phyloP scores from a whole-genome alignment of 2,329 filamentous ascomycete genomes.

The Pleomassaria siparia region DNA sequence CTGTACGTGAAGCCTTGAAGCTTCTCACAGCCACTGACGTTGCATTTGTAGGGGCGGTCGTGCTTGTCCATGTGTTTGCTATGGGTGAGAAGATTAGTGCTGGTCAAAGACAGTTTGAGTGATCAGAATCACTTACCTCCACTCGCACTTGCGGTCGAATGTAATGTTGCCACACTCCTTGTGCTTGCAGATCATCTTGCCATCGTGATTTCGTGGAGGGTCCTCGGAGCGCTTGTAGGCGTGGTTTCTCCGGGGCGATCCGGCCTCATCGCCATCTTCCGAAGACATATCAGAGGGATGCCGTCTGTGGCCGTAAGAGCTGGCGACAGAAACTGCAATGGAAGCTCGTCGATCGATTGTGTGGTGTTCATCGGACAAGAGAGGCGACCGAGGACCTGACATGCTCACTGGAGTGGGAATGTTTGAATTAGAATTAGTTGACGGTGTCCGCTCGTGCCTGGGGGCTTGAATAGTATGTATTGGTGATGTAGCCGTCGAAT shows the following conservation, averaged over 20 bases:
- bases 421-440: constrained; percentile 29
- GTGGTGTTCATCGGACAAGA: constrained; percentile 25
- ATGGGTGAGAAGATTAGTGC: constrained; percentile 17
- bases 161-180: constrained; percentile 68
- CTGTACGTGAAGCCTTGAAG: constrained; percentile 94
- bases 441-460: constrained; percentile 36
- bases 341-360: constrained; percentile 21
- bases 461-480: constrained; percentile 23
- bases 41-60: constrained; percentile 87
- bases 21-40: constrained; percentile 81
- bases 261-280: constrained; percentile 28
- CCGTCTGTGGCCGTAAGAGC: constrained; percentile 23
- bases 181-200: constrained; percentile 73
- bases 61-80: constrained; percentile 99
- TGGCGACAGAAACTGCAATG: constrained; percentile 21
- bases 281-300: constrained; percentile 31
- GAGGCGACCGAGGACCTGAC: constrained; percentile 27
- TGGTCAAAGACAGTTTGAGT: constrained; percentile 20
- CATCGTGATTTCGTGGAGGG: constrained; percentile 65
- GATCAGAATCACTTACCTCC: constrained; percentile 68
- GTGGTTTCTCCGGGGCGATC: constrained; percentile 39
- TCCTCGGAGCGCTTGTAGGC: constrained; percentile 48
- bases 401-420: constrained; percentile 42
- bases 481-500: constrained; percentile 20
- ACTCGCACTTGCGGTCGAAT: constrained; percentile 87